These are phyloP conservation scores for Cladosporium sp. DNA, from an alignment of 2,329 filamentous ascomycete species.

Conservation along the genomic window DNA sequence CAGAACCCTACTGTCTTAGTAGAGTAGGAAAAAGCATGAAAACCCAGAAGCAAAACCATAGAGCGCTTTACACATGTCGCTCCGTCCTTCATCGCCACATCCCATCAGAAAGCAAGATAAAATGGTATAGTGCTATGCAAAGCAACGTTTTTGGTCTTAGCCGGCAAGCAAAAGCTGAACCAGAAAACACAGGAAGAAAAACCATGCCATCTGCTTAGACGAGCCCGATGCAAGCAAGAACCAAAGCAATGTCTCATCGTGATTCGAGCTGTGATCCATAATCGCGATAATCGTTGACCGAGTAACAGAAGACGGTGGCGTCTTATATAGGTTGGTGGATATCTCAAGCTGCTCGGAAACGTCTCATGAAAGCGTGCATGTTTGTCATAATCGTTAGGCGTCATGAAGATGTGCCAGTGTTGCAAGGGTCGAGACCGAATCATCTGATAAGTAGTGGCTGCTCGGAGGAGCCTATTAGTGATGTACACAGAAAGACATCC, in stretches of 20 bases:
- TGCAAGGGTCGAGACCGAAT: constrained; percentile 2
- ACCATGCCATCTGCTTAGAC: neutral
- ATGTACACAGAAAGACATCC: neutral
- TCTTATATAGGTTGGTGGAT: constrained; percentile 13
- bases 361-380: constrained; percentile 24
- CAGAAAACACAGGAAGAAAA: constrained; percentile 12
- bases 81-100: constrained; percentile 4
- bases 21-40: neutral
- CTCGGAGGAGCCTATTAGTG: neutral
- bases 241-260: neutral
- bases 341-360: constrained; percentile 18
- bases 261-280: constrained; percentile 7
- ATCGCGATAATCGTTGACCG: constrained; percentile 6
- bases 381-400: constrained; percentile 26
- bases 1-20: constrained; percentile 1
- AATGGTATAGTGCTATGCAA: constrained; percentile 21
- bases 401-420: constrained; percentile 20
- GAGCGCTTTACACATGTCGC: constrained; percentile 11
- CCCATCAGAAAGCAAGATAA: constrained; percentile 13
- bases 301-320: constrained; percentile 3
- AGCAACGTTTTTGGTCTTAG: constrained; percentile 11
- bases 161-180: constrained; percentile 3
- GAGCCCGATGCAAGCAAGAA: constrained; percentile 4
- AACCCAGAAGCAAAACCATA: neutral
- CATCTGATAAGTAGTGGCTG: neutral